Percentiles rank a stretch among this genome's conserved stretches.
phyloP scores from a whole-genome alignment of 805 yeast species.

The Nakazawaea molendinolei region DNA sequence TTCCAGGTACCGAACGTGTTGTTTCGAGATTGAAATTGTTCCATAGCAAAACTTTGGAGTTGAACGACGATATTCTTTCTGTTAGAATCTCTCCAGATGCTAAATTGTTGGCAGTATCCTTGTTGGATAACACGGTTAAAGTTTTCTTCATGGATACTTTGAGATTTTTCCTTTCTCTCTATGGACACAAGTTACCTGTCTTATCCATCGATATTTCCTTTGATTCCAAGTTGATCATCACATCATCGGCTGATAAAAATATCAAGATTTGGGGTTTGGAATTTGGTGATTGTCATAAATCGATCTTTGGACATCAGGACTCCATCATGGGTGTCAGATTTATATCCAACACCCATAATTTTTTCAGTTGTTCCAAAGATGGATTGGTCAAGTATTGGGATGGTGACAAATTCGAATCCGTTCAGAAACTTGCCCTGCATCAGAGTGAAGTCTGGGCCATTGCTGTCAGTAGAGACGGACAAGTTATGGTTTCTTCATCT shows the following conservation, averaged over 20 bases:
- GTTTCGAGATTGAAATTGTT: slow-evolving; percentile 50
- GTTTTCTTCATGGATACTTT: slow-evolving; percentile 83
- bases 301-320: slow-evolving; percentile 95
- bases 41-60: slow-evolving; percentile 77
- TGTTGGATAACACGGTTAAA: slow-evolving; percentile 92
- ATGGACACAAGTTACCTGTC: slow-evolving; percentile 96
- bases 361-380: slow-evolving; percentile 88
- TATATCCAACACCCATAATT: slow-evolving; percentile 79
- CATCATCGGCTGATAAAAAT: slow-evolving; percentile 96
- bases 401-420: slow-evolving; percentile 92
- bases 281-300: slow-evolving; percentile 97
- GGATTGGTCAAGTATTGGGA: slow-evolving; percentile 94
- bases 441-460: slow-evolving; percentile 93
- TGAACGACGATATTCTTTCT: slow-evolving; percentile 77
- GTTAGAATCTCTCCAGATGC: slow-evolving; percentile 78
- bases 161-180: slow-evolving; percentile 81
- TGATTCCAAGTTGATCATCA: slow-evolving; percentile 82
- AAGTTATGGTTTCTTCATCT: slow-evolving; percentile 70
- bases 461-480: slow-evolving; percentile 68
- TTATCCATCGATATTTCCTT: slow-evolving; percentile 83
- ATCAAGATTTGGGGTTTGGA: slow-evolving; percentile 98
- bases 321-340: slow-evolving; percentile 86
- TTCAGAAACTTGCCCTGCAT: slow-evolving; percentile 81
- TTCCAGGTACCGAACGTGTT: slow-evolving; percentile 58
- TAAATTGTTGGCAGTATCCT: slow-evolving; percentile 71